phyloP scores from a whole-genome alignment of 2,329 filamentous ascomycete species.

The Xylaria arbuscula region DNA sequence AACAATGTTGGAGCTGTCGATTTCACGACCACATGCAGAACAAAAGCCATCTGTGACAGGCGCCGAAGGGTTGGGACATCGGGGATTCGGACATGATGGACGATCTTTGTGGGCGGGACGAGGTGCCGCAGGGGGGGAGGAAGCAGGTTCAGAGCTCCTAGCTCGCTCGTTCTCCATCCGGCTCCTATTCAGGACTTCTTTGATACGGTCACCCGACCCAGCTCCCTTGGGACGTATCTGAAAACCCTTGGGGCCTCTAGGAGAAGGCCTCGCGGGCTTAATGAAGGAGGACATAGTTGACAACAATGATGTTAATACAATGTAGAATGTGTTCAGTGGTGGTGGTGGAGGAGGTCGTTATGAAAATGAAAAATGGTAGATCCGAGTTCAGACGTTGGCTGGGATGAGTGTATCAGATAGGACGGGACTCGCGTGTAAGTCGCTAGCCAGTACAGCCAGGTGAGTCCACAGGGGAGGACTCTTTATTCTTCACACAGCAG shows the following conservation, averaged over 20 bases:
- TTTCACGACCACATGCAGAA: constrained; percentile 83
- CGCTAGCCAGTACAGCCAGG: constrained; percentile 5
- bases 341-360: neutral
- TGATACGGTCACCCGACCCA: constrained; percentile 63
- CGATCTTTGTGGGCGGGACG: constrained; percentile 40
- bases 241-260: constrained; percentile 45
- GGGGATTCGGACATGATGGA: constrained; percentile 66
- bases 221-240: constrained; percentile 58
- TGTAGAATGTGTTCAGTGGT: neutral
- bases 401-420: neutral
- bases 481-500: constrained; percentile 19
- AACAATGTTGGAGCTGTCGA: constrained; percentile 89
- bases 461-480: constrained; percentile 4
- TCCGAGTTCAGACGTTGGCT: constrained; percentile 12
- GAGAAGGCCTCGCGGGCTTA: constrained; percentile 53
- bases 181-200: constrained; percentile 54
- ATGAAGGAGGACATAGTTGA: constrained; percentile 62
- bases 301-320: constrained; percentile 13
- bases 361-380: constrained; percentile 5
- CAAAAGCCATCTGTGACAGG: constrained; percentile 74
- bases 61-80: constrained; percentile 68
- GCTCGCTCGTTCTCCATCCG: constrained; percentile 45
- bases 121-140: constrained; percentile 38
- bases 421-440: constrained; percentile 23
- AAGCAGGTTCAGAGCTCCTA: constrained; percentile 40